phyloP scores from a whole-genome alignment of 192 early-diverging fungal species.

The Helicostylum pulchrum region DNA sequence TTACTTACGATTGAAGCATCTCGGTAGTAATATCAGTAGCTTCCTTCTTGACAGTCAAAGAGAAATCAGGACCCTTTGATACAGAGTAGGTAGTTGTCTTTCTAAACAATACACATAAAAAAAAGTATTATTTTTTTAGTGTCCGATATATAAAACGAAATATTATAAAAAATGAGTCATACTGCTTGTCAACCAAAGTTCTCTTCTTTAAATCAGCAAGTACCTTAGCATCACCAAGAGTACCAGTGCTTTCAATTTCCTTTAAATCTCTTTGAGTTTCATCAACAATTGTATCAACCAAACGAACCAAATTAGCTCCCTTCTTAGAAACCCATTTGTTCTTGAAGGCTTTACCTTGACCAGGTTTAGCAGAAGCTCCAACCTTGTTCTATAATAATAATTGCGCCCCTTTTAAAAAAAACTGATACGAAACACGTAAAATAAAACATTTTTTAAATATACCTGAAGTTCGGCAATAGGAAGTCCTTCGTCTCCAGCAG shows the following conservation, averaged over 20 bases:
- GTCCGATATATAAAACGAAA: not conserved
- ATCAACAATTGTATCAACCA: slow-evolving; percentile 80
- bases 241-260: slow-evolving; percentile 60
- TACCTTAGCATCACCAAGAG: slow-evolving; percentile 59
- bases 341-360: slow-evolving; percentile 93
- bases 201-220: slow-evolving; percentile 77
- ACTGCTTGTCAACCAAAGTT: slow-evolving; percentile 67
- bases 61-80: slow-evolving; percentile 85
- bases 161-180: slow-evolving; percentile 24
- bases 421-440: too few species aligned
- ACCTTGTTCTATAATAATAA: slow-evolving; percentile 51
- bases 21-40: slow-evolving; percentile 93
- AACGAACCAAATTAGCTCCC: slow-evolving; percentile 66
- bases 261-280: slow-evolving; percentile 75
- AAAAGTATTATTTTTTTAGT: slow-evolving; percentile 12
- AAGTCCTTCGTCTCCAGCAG: slow-evolving; percentile 76
- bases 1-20: slow-evolving; percentile 71
- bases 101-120: slow-evolving; percentile 35
- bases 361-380: slow-evolving; percentile 81
- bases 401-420: too few species aligned
- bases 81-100: slow-evolving; percentile 82
- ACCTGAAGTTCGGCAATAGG: slow-evolving; percentile 82
- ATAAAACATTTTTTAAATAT: too few species aligned
- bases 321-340: slow-evolving; percentile 97
- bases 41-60: slow-evolving; percentile 80